These are phyloP conservation scores for Canariomyces notabilis DNA, from an alignment of 2,329 filamentous ascomycete genomes.

Conservation along the genomic window DNA sequence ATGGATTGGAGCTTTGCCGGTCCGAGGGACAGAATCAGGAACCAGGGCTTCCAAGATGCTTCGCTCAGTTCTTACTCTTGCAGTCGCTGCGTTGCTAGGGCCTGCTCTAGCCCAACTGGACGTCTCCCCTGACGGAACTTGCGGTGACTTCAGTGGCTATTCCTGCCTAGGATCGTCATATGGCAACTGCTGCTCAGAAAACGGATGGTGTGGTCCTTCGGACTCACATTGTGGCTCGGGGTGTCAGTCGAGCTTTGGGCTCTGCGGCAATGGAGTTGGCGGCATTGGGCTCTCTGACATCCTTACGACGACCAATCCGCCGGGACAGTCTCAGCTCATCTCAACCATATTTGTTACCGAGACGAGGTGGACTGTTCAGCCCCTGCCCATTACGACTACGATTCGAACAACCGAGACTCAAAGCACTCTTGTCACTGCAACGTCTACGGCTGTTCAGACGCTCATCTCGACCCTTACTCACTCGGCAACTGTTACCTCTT, in stretches of 20 bases:
- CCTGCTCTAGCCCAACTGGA: slow-evolving; percentile 2
- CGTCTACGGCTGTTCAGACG: background rate
- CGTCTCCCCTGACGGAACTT: slow-evolving; percentile 4
- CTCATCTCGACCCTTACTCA: too few relatives aligned
- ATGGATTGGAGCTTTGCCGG: too few relatives aligned
- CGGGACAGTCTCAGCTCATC: background rate
- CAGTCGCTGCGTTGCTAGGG: background rate
- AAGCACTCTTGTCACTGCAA: slow-evolving; percentile 3
- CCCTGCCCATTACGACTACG: slow-evolving; percentile 8
- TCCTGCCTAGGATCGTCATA: slow-evolving; percentile 4
- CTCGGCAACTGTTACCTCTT: slow-evolving; percentile 5
- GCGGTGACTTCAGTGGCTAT: background rate
- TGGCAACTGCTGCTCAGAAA: slow-evolving; percentile 6
- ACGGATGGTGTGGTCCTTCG: background rate
- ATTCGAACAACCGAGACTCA: slow-evolving; percentile 3
- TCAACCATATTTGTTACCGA: slow-evolving; percentile 9
- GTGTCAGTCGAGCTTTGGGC: slow-evolving; percentile 4
- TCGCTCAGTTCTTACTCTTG: background rate
- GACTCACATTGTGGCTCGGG: slow-evolving; percentile 1
- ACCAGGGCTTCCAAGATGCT: background rate
- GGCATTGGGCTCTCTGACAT: background rate
- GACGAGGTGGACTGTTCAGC: slow-evolving; percentile 5
- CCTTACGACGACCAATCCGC: background rate
- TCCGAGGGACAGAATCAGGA: background rate
- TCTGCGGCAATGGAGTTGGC: slow-evolving; percentile 6